Percentiles rank a stretch among this genome's conserved stretches.
phyloP scores from a whole-genome alignment of 192 early-diverging fungal genomes.

The Entomortierella lignicola region DNA sequence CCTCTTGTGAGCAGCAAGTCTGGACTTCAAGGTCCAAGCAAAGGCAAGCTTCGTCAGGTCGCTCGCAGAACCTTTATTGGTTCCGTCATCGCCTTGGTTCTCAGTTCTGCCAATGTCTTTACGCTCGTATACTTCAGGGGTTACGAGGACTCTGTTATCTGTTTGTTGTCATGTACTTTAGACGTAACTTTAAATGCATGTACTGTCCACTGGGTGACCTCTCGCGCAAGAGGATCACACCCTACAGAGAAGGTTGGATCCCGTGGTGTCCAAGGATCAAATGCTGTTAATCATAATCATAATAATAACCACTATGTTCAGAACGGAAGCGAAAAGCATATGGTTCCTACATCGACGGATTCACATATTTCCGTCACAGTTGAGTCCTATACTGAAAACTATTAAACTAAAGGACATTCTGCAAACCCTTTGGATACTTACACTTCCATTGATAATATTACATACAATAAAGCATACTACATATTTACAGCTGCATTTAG shows the following conservation, averaged over 20 bases:
- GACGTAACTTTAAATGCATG: conserved; percentile 57
- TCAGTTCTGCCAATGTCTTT: conserved; percentile 56
- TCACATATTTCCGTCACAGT: conserved; percentile 26
- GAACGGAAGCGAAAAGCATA: conserved; percentile 16
- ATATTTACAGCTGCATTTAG: too few relatives aligned
- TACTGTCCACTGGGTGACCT: conserved; percentile 58
- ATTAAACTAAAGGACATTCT: too few relatives aligned
- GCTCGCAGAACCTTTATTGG: conserved; percentile 55
- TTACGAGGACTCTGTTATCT: conserved; percentile 54
- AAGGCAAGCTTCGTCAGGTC: conserved; percentile 46
- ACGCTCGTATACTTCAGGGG: conserved; percentile 48
- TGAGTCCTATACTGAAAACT: conserved; percentile 25
- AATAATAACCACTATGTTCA: neutral
- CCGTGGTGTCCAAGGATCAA: neutral
- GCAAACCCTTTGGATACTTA: too few relatives aligned
- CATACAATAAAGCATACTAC: too few relatives aligned
- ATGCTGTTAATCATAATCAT: neutral
- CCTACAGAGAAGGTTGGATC: neutral
- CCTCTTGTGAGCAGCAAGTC: conserved; percentile 25
- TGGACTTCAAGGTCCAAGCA: conserved; percentile 24
- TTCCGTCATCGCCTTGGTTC: conserved; percentile 51
- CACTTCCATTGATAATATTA: too few relatives aligned
- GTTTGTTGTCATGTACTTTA: conserved; percentile 55
- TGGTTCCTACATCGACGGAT: conserved; percentile 13
- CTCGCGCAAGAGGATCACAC: neutral